Percentiles rank a stretch among this genome's conserved stretches.
These are phyloP conservation scores for Phellinidium pouzarii DNA, from an alignment of 1,284 basidiomycete species.

Conservation along the genomic window DNA sequence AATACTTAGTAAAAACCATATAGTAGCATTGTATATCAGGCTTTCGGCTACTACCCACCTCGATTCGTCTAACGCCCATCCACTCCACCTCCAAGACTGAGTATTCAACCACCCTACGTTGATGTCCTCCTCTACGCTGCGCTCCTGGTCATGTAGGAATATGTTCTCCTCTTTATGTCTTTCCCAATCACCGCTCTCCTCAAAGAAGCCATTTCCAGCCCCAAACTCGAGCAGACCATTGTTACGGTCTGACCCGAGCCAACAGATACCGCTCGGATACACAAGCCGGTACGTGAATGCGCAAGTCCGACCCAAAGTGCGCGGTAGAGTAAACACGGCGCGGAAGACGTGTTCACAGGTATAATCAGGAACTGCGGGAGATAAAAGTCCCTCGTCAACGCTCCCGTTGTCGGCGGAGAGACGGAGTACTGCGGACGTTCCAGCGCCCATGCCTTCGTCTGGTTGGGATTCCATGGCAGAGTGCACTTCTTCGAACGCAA, in stretches of 20 bases:
- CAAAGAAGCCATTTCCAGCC: not conserved
- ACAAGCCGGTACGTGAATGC: slow-evolving; percentile 41
- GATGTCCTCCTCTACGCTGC: not conserved
- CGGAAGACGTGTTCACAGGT: slow-evolving; percentile 7
- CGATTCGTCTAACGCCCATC: slow-evolving; percentile 9
- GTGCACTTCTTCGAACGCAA: slow-evolving; percentile 28
- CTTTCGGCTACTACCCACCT: not conserved
- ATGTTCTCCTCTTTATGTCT: not conserved
- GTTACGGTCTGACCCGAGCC: slow-evolving; percentile 37
- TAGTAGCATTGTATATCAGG: not conserved
- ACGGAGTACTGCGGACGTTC: not conserved
- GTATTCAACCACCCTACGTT: not conserved
- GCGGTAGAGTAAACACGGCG: slow-evolving; percentile 17
- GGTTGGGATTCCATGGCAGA: not conserved
- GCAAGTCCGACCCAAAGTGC: slow-evolving; percentile 16
- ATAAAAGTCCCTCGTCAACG: not conserved
- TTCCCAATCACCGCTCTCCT: slow-evolving; percentile 4
- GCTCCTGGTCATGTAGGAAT: not conserved
- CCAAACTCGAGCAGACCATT: slow-evolving; percentile 34
- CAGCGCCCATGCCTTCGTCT: not conserved
- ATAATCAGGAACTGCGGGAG: not conserved
- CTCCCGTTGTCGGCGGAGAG: not conserved
- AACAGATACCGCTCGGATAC: slow-evolving; percentile 35
- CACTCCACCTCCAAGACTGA: slow-evolving; percentile 1
- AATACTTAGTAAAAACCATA: not conserved